phyloP scores from a whole-genome alignment of 1,139 yeast genomes.

The Zhuliangozyma blackwelliae region DNA sequence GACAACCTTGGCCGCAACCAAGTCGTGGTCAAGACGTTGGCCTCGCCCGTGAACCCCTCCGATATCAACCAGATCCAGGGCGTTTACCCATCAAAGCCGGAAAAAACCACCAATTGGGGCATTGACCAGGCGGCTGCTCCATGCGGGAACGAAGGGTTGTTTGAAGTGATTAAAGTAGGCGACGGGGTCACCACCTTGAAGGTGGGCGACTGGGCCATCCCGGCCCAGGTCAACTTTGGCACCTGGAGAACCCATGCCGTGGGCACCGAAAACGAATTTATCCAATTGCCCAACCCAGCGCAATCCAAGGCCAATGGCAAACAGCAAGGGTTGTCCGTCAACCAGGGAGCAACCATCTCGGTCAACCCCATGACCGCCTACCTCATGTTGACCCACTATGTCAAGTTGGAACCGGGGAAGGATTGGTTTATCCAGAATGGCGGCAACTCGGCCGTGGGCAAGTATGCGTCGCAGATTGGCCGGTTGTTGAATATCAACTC shows the following conservation, averaged over 20 bases:
- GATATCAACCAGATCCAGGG: constrained; percentile 42
- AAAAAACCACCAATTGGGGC: constrained; percentile 27
- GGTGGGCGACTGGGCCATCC: constrained; percentile 89
- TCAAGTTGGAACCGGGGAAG: constrained; percentile 53
- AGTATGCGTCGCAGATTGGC: constrained; percentile 86
- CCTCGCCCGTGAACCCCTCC: constrained; percentile 69
- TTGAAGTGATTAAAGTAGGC: constrained; percentile 78
- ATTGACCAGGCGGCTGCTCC: constrained; percentile 31
- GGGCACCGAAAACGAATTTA: constrained; percentile 46
- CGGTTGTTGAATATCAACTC: constrained; percentile 75
- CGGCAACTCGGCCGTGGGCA: constrained; percentile 95
- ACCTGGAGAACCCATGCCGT: constrained; percentile 91
- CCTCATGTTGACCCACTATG: constrained; percentile 76
- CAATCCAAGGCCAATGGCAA: constrained; percentile 31
- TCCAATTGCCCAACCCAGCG: constrained; percentile 46
- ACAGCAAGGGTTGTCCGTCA: constrained; percentile 41
- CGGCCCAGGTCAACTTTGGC: constrained; percentile 79
- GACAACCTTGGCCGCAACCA: constrained; percentile 37
- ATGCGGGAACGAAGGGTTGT: constrained; percentile 76
- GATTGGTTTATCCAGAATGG: constrained; percentile 98
- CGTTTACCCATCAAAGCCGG: constrained; percentile 38
- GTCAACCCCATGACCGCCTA: constrained; percentile 94
- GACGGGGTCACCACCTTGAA: constrained; percentile 40
- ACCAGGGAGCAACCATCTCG: constrained; percentile 81
- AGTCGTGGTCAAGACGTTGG: constrained; percentile 61